A percentile compares a stretch with the other conserved stretches of the same genome.
Conservation (phyloP, 306 rosid genomes). For the Hippophae rhamnoides region DNA sequence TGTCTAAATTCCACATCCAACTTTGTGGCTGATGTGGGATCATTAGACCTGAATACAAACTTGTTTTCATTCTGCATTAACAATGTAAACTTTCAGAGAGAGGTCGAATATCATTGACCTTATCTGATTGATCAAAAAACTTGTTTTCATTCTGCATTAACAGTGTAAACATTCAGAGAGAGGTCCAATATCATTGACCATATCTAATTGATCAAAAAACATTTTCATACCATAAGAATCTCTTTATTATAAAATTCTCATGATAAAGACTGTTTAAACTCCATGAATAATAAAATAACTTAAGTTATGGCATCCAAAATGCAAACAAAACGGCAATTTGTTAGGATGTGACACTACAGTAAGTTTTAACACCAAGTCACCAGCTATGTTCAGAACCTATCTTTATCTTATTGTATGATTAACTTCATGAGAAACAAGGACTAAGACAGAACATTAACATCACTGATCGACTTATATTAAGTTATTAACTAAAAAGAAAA, state of each 20-base stretch:
- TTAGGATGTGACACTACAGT: no score
- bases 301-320: not conserved
- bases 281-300: not conserved
- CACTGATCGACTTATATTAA: no score
- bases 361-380: no score
- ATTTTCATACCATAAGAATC: not conserved
- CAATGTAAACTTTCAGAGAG: not conserved
- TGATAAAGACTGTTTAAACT: not conserved
- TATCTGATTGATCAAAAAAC: slow-evolving; percentile 11
- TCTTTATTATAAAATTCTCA: not conserved
- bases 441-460: no score
- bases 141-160: slow-evolving; percentile 45
- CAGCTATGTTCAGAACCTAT: no score
- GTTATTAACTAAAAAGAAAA: no score
- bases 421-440: no score
- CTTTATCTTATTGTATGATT: no score
- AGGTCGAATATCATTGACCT: slow-evolving; percentile 2
- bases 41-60: slow-evolving; percentile 54
- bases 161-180: not conserved
- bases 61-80: slow-evolving; percentile 45
- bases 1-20: slow-evolving; percentile 52
- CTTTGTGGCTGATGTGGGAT: slow-evolving; percentile 53
- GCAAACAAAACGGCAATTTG: no score
- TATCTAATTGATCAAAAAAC: not conserved
- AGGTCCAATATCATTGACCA: slow-evolving; percentile 1